phyloP scores from a whole-genome alignment of 495 filamentous ascomycete species.

The Hyaloscypha bicolor region DNA sequence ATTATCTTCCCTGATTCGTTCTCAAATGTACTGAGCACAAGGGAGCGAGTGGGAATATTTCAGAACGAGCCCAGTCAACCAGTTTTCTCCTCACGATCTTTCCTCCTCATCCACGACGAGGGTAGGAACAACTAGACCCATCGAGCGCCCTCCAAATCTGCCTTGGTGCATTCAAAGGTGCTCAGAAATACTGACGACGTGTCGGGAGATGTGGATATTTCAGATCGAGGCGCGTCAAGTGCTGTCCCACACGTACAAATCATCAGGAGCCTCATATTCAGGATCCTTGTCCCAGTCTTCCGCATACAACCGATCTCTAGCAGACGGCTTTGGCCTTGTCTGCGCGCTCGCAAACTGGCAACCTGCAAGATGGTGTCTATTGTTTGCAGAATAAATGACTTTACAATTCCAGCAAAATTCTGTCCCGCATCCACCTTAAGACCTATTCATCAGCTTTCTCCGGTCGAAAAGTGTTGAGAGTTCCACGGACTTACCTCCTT shows the following conservation, averaged over 20 bases:
- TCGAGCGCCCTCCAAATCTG: too few relatives aligned
- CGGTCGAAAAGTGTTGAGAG: neutral
- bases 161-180: too few relatives aligned
- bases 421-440: neutral
- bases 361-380: neutral
- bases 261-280: neutral
- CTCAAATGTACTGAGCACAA: too few relatives aligned
- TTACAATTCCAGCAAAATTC: conserved; percentile 4
- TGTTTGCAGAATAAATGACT: neutral
- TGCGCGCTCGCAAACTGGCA: neutral
- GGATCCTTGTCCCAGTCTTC: conserved; percentile 3
- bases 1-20: too few relatives aligned
- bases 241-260: neutral
- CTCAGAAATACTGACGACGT: too few relatives aligned
- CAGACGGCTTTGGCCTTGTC: neutral
- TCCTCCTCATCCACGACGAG: too few relatives aligned
- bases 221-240: too few relatives aligned
- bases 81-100: too few relatives aligned
- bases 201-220: too few relatives aligned
- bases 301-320: neutral
- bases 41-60: too few relatives aligned
- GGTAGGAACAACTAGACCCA: too few relatives aligned
- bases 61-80: too few relatives aligned
- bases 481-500: neutral
- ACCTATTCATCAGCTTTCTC: neutral